Conservation (phyloP, 176 grass and related monocot genomes). For the Carex cristatella region DNA sequence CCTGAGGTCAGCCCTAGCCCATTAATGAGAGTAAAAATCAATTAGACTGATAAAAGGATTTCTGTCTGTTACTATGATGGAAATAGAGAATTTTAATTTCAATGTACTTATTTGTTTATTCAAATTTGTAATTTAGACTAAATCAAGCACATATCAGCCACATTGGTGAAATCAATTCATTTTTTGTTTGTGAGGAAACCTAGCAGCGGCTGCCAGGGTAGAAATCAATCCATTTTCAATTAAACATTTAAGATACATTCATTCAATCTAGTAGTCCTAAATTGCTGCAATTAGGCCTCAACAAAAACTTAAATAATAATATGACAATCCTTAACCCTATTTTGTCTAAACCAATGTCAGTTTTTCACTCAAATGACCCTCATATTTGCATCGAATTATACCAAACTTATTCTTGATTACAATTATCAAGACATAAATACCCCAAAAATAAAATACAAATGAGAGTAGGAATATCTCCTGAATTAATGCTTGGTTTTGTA, state of each 20-base stretch:
- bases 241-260: background rate
- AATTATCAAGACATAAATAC: background rate
- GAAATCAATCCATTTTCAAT: background rate
- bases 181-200: background rate
- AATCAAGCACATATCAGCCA: background rate
- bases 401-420: background rate
- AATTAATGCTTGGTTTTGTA: background rate
- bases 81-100: background rate
- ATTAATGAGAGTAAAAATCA: background rate
- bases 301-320: background rate
- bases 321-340: background rate
- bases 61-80: background rate
- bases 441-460: background rate
- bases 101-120: background rate
- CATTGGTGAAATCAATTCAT: background rate
- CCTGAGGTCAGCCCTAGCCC: background rate
- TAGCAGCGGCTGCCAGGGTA: no score
- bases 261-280: background rate
- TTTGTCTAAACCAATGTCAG: slow-evolving; percentile 1
- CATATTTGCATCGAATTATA: background rate
- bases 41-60: background rate
- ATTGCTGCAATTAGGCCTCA: background rate
- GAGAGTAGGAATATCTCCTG: background rate
- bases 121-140: background rate
- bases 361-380: background rate